phyloP scores from a whole-genome alignment of 1,284 basidiomycete species.

The Amylostereum areolatum region DNA sequence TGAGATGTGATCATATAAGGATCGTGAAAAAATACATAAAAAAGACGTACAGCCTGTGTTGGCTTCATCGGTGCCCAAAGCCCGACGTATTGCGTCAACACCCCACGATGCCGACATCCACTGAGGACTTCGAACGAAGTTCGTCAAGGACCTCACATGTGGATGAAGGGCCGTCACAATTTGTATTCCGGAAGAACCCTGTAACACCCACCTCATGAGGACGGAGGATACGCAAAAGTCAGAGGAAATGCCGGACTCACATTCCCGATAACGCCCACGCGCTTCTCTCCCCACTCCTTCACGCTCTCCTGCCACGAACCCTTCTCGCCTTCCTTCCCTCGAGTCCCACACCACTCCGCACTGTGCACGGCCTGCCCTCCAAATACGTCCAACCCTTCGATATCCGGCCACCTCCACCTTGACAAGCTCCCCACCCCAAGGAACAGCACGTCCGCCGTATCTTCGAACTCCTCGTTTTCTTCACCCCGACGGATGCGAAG shows the following conservation, averaged over 20 bases:
- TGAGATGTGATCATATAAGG: not conserved
- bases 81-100: constrained; percentile 27
- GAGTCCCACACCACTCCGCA: constrained; percentile 32
- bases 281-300: constrained; percentile 40
- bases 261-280: constrained; percentile 47
- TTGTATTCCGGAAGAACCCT: constrained; percentile 55
- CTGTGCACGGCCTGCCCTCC: constrained; percentile 43
- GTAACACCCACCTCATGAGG: not conserved
- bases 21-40: not conserved
- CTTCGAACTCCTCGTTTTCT: constrained; percentile 33
- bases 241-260: constrained; percentile 22
- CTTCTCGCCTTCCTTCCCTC: no score
- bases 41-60: constrained; percentile 28
- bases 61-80: constrained; percentile 23
- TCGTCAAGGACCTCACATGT: constrained; percentile 37
- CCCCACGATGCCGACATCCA: constrained; percentile 45
- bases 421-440: constrained; percentile 40
- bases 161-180: constrained; percentile 48
- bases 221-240: not conserved
- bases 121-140: constrained; percentile 49
- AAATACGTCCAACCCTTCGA: constrained; percentile 43
- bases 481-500: constrained; percentile 31
- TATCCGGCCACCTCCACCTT: constrained; percentile 51
- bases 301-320: constrained; percentile 38
- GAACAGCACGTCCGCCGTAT: constrained; percentile 43